Conservation (phyloP, 2,329 filamentous ascomycete species). For the Ophiosphaerella herpotricha region DNA sequence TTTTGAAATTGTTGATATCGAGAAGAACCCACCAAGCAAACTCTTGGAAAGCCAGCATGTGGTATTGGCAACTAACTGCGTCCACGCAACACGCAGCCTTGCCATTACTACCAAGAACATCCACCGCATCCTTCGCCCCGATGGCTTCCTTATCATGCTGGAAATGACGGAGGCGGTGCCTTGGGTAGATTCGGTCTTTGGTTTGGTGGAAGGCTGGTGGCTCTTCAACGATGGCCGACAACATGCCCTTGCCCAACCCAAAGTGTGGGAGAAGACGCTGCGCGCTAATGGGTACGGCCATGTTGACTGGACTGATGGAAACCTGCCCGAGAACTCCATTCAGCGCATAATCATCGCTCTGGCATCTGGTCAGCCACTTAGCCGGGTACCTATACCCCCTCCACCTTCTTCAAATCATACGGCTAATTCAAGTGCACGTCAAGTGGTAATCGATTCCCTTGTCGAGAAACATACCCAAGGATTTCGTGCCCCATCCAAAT, state of each 20-base stretch:
- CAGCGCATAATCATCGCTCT: slow-evolving; percentile 8
- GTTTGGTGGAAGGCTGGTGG: slow-evolving; percentile 32
- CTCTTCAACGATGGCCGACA: slow-evolving; percentile 12
- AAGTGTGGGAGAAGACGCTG: slow-evolving; percentile 12
- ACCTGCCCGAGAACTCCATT: slow-evolving; percentile 2
- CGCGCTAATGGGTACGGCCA: slow-evolving; percentile 9
- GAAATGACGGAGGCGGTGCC: slow-evolving; percentile 18
- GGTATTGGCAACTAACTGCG: slow-evolving; percentile 18
- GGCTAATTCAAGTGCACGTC: too few species aligned
- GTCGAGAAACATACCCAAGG: too few species aligned
- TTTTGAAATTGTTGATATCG: slow-evolving; percentile 39
- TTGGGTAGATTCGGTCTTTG: slow-evolving; percentile 26
- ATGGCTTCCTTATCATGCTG: slow-evolving; percentile 15
- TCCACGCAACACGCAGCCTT: slow-evolving; percentile 22
- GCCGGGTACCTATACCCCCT: neutral
- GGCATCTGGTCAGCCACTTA: slow-evolving; percentile 3
- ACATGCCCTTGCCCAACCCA: slow-evolving; percentile 6
- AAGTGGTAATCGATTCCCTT: too few species aligned
- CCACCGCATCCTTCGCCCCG: slow-evolving; percentile 8
- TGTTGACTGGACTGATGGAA: slow-evolving; percentile 20
- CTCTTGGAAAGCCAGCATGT: slow-evolving; percentile 11
- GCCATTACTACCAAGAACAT: slow-evolving; percentile 9
- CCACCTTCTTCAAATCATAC: too few species aligned
- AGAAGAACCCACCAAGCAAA: slow-evolving; percentile 24
- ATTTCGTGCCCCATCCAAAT: too few species aligned